Evolutionary conservation across 305 asterid species (phyloP).

Genomic region (Caryopteris hybrid): DNA sequence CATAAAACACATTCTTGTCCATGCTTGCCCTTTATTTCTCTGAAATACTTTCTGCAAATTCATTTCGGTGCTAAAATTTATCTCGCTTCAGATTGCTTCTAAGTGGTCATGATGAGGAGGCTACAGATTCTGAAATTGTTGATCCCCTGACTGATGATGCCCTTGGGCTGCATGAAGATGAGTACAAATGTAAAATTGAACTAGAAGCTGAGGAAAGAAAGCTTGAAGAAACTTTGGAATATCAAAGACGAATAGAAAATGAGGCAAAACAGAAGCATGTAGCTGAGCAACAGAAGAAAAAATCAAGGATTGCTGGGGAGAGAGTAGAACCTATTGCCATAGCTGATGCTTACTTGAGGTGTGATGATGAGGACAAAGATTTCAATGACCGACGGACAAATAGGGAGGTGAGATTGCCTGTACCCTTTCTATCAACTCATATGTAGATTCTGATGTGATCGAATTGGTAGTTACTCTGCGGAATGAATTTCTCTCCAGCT

Average conservation of each 20-base stretch:
- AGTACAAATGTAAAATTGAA: constrained; percentile 62
- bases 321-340: constrained; percentile 29
- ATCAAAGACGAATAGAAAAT: constrained; percentile 89
- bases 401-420: constrained; percentile 40
- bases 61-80: constrained; percentile 9
- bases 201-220: constrained; percentile 97
- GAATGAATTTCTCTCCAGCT: constrained; percentile 5
- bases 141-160: constrained; percentile 41
- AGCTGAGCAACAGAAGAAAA: constrained; percentile 62
- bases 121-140: constrained; percentile 23
- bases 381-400: constrained; percentile 30
- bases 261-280: constrained; percentile 92
- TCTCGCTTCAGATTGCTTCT: constrained; percentile 56
- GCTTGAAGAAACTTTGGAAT: constrained; percentile 96
- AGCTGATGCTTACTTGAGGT: constrained; percentile 27
- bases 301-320: constrained; percentile 28
- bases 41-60: not conserved
- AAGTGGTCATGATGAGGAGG: constrained; percentile 47
- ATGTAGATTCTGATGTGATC: not conserved
- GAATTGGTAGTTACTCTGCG: not conserved
- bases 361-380: constrained; percentile 36
- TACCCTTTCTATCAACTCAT: constrained; percentile 2
- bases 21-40: constrained; percentile 9
- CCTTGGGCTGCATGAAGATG: constrained; percentile 56
- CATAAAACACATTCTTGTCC: not conserved